Evolutionary conservation across 208 protist species (phyloP).

Genomic region (Perkinsela sp.): DNA sequence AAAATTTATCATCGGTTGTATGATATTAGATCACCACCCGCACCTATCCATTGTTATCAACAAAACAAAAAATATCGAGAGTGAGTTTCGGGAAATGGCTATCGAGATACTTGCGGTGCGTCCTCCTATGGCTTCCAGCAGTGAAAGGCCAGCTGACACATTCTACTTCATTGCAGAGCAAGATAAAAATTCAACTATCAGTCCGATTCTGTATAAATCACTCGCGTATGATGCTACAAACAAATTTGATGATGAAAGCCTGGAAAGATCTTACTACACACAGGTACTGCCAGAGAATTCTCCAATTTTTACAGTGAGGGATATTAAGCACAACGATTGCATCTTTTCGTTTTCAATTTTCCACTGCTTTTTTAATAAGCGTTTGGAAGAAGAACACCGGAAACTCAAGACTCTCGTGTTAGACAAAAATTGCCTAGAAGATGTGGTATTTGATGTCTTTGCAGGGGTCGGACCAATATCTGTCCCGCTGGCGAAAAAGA

Average conservation of each 20-base stretch:
- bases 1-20: background rate
- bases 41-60: background rate
- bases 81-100: background rate
- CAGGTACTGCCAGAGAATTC: background rate
- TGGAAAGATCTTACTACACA: no score
- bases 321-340: background rate
- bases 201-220: no score
- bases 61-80: background rate
- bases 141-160: background rate
- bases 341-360: background rate
- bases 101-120: background rate
- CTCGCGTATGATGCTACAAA: background rate
- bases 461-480: background rate
- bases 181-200: background rate
- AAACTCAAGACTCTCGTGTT: background rate
- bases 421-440: background rate
- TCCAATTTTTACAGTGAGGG: background rate
- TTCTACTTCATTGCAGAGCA: background rate
- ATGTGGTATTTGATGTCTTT: slow-evolving; percentile 1
- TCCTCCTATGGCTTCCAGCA: background rate
- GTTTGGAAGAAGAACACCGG: background rate
- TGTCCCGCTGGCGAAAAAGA: background rate
- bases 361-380: background rate
- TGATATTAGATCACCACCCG: background rate
- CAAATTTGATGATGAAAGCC: background rate